Conservation (phyloP, 768 basidiomycete species). For the Pleurotus djamor region DNA sequence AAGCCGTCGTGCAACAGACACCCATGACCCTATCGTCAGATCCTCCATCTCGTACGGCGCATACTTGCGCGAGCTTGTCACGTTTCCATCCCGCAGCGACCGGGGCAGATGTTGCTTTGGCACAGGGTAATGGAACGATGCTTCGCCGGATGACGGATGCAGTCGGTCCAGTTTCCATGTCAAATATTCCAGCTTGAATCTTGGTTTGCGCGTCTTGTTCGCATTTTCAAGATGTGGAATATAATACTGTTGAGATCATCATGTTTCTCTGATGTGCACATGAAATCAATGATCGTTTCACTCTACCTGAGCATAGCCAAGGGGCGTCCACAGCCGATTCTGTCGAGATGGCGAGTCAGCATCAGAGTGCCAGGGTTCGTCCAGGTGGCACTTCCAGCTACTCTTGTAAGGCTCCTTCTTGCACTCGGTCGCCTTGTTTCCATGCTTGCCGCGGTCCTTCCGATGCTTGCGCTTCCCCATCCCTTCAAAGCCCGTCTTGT, state of each 20-base stretch:
- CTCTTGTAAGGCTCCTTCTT: conserved; percentile 48
- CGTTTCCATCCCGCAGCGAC: conserved; percentile 37
- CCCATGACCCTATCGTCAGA: conserved; percentile 76
- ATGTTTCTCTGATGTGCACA: conserved; percentile 9
- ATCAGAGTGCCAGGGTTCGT: conserved; percentile 60
- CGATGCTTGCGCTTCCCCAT: conserved; percentile 42
- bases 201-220: conserved; percentile 47
- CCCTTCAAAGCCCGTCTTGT: conserved; percentile 2
- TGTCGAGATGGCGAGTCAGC: conserved; percentile 64
- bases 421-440: conserved; percentile 44
- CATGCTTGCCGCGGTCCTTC: conserved; percentile 43
- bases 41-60: conserved; percentile 75
- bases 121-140: conserved; percentile 44
- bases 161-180: conserved; percentile 52
- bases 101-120: conserved; percentile 55
- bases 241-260: conserved; percentile 48
- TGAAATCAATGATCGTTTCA: conserved; percentile 10
- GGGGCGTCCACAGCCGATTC: conserved; percentile 68
- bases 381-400: conserved; percentile 63
- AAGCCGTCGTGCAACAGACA: conserved; percentile 62
- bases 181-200: conserved; percentile 77
- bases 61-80: conserved; percentile 39
- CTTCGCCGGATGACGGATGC: conserved; percentile 26
- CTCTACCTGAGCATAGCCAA: conserved; percentile 85
- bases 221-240: conserved; percentile 54